Conservation (phyloP, 2,329 filamentous ascomycete species). For the Parastagonospora avenae region DNA sequence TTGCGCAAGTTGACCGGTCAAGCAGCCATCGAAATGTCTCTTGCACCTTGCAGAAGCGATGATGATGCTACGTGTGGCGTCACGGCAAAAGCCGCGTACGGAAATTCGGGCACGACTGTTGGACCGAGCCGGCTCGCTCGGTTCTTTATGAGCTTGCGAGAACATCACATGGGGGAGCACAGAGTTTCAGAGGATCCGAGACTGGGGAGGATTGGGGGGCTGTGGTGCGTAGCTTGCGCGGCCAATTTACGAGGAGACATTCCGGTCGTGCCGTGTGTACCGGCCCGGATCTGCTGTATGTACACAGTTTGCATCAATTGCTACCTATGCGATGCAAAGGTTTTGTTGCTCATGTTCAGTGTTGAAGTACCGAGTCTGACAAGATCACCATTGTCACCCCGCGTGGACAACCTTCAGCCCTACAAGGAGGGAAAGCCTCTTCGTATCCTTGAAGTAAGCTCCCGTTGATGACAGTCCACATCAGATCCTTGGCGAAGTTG, state of each 20-base stretch:
- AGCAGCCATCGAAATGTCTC: too few relatives aligned
- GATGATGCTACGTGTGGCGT: too few relatives aligned
- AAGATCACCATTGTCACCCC: conserved; percentile 5
- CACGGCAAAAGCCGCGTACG: too few relatives aligned
- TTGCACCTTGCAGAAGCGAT: too few relatives aligned
- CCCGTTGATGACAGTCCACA: conserved; percentile 23
- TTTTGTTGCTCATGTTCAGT: not conserved
- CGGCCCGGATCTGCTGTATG: too few relatives aligned
- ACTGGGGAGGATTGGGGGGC: not conserved
- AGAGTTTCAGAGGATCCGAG: not conserved
- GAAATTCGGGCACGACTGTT: not conserved
- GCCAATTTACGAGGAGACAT: too few relatives aligned
- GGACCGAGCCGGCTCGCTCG: not conserved
- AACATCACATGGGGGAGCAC: not conserved
- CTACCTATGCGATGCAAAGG: too few relatives aligned
- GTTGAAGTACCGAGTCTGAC: conserved; percentile 4
- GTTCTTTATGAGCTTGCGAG: not conserved
- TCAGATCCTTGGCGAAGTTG: conserved; percentile 27
- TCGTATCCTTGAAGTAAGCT: conserved; percentile 27
- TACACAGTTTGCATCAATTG: too few relatives aligned
- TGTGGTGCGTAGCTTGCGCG: not conserved
- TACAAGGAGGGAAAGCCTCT: conserved; percentile 16
- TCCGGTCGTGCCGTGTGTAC: too few relatives aligned
- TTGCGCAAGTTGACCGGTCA: too few relatives aligned
- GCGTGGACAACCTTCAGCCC: conserved; percentile 24